Conservation (phyloP, 352 stramenopile genomes). For the Pythium vanterpoolii region DNA sequence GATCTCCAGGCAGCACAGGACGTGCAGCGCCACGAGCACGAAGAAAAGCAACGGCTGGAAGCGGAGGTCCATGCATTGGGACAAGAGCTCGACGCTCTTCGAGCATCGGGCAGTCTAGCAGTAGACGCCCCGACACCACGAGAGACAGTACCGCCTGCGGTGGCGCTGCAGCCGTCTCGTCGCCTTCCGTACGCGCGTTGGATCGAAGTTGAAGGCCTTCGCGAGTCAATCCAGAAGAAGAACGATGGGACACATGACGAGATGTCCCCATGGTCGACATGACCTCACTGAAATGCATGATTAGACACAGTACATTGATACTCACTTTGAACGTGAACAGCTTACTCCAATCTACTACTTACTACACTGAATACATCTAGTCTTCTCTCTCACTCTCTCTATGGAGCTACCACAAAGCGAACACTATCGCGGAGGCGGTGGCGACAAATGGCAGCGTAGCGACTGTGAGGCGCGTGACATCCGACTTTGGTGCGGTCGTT, state of each 20-base stretch:
- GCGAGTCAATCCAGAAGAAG: constrained; percentile 58
- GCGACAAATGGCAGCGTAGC: neutral
- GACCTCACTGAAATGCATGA: neutral
- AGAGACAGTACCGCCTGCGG: neutral
- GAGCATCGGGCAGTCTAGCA: neutral
- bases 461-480: neutral
- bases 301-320: neutral
- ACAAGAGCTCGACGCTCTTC: constrained; percentile 18
- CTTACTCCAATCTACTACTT: neutral
- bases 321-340: neutral
- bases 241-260: constrained; percentile 38
- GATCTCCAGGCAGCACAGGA: neutral
- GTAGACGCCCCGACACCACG: neutral
- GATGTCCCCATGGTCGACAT: constrained; percentile 13
- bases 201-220: constrained; percentile 77
- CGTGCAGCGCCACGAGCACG: neutral
- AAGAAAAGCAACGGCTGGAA: constrained; percentile 14
- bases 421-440: neutral
- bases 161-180: constrained; percentile 40
- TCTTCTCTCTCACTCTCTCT: neutral
- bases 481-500: neutral
- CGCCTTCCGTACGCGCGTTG: constrained; percentile 76
- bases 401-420: neutral
- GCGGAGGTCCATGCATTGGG: constrained; percentile 12
- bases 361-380: neutral